phyloP scores from a whole-genome alignment of 73 alveolate species.

The Symbiodinium pilosum region DNA sequence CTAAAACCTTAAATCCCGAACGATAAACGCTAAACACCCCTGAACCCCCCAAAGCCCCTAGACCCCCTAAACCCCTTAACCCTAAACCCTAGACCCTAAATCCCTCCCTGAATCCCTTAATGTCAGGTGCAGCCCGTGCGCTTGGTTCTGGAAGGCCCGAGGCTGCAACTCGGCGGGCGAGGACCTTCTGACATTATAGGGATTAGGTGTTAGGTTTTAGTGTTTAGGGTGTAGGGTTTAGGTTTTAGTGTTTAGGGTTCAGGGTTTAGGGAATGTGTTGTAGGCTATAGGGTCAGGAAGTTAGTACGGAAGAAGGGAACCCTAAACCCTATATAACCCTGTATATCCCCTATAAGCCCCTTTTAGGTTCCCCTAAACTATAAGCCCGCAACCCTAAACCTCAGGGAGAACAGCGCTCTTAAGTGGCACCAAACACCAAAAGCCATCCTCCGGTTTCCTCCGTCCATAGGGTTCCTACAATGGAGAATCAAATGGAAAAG shows the following conservation, averaged over 20 bases:
- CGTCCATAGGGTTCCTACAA: too few relatives aligned
- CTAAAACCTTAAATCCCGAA: neutral
- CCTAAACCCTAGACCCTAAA: constrained; percentile 2
- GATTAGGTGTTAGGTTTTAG: neutral
- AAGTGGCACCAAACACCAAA: too few relatives aligned
- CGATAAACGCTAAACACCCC: neutral
- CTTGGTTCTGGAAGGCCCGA: constrained; percentile 91
- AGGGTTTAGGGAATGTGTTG: neutral
- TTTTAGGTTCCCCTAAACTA: neutral
- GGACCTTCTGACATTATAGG: too few relatives aligned
- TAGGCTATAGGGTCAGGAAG: too few relatives aligned
- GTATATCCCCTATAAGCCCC: too few relatives aligned
- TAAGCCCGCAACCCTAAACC: neutral
- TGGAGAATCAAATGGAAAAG: too few relatives aligned
- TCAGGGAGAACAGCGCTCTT: too few relatives aligned
- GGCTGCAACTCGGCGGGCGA: constrained; percentile 19
- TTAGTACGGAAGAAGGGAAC: too few relatives aligned
- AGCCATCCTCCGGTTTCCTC: too few relatives aligned
- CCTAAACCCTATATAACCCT: too few relatives aligned
- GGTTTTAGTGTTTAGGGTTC: neutral
- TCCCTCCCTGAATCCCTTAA: too few relatives aligned
- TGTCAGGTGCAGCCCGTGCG: constrained; percentile 78
- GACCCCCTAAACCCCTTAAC: neutral
- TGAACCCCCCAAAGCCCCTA: too few relatives aligned
- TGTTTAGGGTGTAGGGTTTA: neutral